Conservation (phyloP, 371 early-diverging fungal genomes). For the Mucor lusitanicus region DNA sequence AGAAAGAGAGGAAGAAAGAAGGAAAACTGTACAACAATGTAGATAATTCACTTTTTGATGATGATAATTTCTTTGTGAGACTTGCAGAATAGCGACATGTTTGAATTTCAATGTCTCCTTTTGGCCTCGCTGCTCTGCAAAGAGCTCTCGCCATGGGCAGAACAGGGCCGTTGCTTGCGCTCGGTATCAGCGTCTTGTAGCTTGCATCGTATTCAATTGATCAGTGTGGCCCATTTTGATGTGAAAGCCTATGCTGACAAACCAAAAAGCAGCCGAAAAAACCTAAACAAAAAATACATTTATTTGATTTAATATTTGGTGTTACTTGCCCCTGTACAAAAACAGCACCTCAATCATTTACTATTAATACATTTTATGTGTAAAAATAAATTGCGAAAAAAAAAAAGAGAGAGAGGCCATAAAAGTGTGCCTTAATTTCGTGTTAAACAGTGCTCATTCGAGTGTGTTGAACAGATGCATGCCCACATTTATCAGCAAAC, state of each 20-base stretch:
- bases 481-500: no score
- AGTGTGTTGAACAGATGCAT: no score
- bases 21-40: background rate
- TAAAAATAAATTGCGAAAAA: background rate
- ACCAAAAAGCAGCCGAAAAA: background rate
- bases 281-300: no score
- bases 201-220: no score
- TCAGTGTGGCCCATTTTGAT: background rate
- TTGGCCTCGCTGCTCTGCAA: background rate
- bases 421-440: background rate
- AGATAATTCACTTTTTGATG: background rate
- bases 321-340: slow-evolving; percentile 1
- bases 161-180: background rate
- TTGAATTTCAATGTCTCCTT: background rate
- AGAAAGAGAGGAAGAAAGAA: background rate
- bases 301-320: background rate
- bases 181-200: no score
- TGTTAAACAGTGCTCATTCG: no score
- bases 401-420: background rate
- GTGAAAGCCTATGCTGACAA: background rate
- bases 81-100: slow-evolving; percentile 1
- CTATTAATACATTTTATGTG: background rate
- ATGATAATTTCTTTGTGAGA: slow-evolving; percentile 14
- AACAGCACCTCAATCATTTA: background rate
- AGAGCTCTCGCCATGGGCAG: background rate